Percentiles rank a stretch among this genome's conserved stretches.
phyloP scores from a whole-genome alignment of 768 basidiomycete species.

The Hortiboletus campestris region DNA sequence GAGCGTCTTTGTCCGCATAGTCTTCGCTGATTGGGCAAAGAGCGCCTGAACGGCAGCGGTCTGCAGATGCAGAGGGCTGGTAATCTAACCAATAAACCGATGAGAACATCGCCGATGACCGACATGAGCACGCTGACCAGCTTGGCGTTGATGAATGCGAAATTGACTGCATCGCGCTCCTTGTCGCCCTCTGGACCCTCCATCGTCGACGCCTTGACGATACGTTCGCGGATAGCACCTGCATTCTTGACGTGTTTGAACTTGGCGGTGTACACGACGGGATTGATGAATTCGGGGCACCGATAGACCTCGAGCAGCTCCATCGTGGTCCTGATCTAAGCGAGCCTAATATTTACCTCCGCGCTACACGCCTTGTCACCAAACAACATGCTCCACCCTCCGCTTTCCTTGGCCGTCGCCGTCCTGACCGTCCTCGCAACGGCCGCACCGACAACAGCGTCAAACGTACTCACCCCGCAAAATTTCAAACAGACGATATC shows the following conservation, averaged over 20 bases:
- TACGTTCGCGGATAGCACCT: constrained; percentile 54
- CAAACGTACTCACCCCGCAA: constrained; percentile 49
- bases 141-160: constrained; percentile 84
- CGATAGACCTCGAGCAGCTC: constrained; percentile 52
- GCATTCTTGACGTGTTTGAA: constrained; percentile 69
- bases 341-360: neutral
- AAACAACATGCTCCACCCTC: constrained; percentile 8
- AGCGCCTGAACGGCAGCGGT: constrained; percentile 83
- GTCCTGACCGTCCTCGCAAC: constrained; percentile 29
- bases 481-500: constrained; percentile 54
- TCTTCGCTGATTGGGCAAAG: constrained; percentile 57
- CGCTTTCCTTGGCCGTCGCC: constrained; percentile 26
- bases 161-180: constrained; percentile 80
- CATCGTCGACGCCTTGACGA: constrained; percentile 67
- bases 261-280: constrained; percentile 57
- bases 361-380: neutral
- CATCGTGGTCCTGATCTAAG: constrained; percentile 12
- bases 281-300: constrained; percentile 51
- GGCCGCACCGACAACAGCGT: constrained; percentile 36
- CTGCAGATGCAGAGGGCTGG: constrained; percentile 75
- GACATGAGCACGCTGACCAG: constrained; percentile 50
- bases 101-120: constrained; percentile 13
- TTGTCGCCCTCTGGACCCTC: constrained; percentile 58
- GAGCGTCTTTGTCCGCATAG: constrained; percentile 77
- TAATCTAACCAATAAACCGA: constrained; percentile 53